Evolutionary conservation across 2,329 filamentous ascomycete genomes (phyloP), one percentile per base, ranked within the genome.

Genomic region (Alternaria viburni): DNA sequence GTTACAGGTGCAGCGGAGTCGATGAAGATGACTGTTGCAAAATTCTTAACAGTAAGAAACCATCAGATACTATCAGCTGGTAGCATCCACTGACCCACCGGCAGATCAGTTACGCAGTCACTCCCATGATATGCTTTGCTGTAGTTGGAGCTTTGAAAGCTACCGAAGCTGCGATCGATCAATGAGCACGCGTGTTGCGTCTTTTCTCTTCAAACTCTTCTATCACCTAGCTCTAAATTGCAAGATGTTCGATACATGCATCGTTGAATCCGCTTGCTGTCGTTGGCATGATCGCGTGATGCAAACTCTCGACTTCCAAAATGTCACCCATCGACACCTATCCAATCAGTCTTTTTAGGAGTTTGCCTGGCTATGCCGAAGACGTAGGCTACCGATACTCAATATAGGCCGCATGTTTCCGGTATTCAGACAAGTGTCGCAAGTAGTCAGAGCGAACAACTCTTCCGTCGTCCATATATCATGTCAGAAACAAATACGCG

Each of bases 11-110:
- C 78, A n/a, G 60, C 69, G 8, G 80, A 80, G 50, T 67, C 72
- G 30, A 81, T 86, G 72, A 86, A 86, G 76, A 83, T 86, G 81
- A 81, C 80, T 12, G 84, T 87, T 69, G 84, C 85, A 1, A 86
- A 86, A 63, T 83, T 85, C 26, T 72, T 86, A 69, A 83, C 82
- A 23, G 82, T 84, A 69, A 69, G 80, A 65, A 15, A 17, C n/a
- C 9, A 60, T 55, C 7, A 13, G 10, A 23, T 21, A 9, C 13
- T 4, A 5, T 12, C 4, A 17, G 21, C 13, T 6, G 21, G 25
- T 4, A 43, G n/a, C 51, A 19, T 1, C 26, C 52, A 19, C 55
- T 54, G 36, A 55, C 28, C 13, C 26, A 15, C 21, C 4, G 13
- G 56, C 47, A 83, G 80, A 78, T 83, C 19, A 80, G 79, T 26